A percentile compares a stretch with the other conserved stretches of the same genome.
phyloP scores from a whole-genome alignment of 768 basidiomycete genomes.

The Boletus tomentosulus region DNA sequence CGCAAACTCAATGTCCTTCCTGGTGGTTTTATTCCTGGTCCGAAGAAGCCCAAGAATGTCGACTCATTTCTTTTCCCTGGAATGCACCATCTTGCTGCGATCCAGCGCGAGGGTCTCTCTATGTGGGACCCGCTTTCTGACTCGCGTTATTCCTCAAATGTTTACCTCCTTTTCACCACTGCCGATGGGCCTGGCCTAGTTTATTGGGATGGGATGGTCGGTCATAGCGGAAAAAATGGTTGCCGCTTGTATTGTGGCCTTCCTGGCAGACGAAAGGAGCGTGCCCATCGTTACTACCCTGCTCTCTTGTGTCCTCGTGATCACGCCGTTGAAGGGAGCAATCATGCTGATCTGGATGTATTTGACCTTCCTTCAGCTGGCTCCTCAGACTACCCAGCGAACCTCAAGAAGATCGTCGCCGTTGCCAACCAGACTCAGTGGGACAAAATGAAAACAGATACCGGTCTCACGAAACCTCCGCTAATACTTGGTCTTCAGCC shows the following conservation, averaged over 20 bases:
- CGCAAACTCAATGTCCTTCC: neutral
- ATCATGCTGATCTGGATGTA: constrained; percentile 30
- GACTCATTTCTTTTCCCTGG: constrained; percentile 6
- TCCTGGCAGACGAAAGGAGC: constrained; percentile 26
- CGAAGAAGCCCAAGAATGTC: neutral
- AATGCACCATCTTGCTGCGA: neutral
- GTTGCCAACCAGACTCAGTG: constrained; percentile 23
- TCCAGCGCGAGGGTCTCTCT: neutral
- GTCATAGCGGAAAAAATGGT: constrained; percentile 31
- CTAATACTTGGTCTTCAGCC: constrained; percentile 34
- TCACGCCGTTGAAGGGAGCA: constrained; percentile 20
- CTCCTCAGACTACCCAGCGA: neutral
- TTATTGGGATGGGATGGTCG: constrained; percentile 32
- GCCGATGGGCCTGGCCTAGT: constrained; percentile 30
- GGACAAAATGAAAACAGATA: constrained; percentile 23
- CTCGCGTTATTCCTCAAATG: fast-evolving
- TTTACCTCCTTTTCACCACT: constrained; percentile 6
- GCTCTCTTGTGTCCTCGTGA: constrained; percentile 27
- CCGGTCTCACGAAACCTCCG: no score
- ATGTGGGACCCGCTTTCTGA: neutral
- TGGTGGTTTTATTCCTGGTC: constrained; percentile 1
- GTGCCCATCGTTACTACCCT: constrained; percentile 32
- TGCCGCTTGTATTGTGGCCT: constrained; percentile 34
- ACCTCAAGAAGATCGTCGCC: neutral
- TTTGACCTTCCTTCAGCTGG: constrained; percentile 9